A percentile compares a stretch with the other conserved stretches of the same genome.
These are phyloP conservation scores for Monilinia laxa DNA, from an alignment of 2,329 filamentous ascomycete genomes.

Conservation along the genomic window DNA sequence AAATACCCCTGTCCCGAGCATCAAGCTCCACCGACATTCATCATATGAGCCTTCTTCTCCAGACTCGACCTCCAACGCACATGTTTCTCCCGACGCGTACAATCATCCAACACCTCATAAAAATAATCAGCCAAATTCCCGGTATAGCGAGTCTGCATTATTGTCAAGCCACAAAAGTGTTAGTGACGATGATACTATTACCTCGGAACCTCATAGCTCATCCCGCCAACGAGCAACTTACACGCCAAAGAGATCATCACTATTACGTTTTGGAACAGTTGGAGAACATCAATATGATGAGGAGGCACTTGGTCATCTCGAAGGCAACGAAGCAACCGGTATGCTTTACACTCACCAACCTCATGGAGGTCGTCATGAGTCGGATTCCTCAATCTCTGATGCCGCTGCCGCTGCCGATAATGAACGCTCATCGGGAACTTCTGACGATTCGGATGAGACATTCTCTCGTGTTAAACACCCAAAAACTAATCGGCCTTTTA, in stretches of 20 bases:
- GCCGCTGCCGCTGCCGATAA: conserved; percentile 36
- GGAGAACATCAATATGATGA: conserved; percentile 33
- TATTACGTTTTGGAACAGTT: conserved; percentile 39
- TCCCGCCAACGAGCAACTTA: conserved; percentile 34
- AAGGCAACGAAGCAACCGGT: conserved; percentile 29
- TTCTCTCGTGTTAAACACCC: conserved; percentile 30
- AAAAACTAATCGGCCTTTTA: conserved; percentile 15
- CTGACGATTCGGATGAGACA: conserved; percentile 37
- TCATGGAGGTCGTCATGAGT: conserved; percentile 27
- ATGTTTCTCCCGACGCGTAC: conserved; percentile 11
- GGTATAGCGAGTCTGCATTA: conserved; percentile 15
- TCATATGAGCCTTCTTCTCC: conserved; percentile 18
- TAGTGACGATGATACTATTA: conserved; percentile 19
- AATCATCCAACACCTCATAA: conserved; percentile 7
- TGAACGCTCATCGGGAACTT: conserved; percentile 37
- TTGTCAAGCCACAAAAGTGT: conserved; percentile 17
- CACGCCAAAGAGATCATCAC: conserved; percentile 40
- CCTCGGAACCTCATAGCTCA: conserved; percentile 6
- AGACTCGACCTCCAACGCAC: conserved; percentile 17
- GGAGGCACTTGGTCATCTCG: conserved; percentile 35
- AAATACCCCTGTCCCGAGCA: conserved; percentile 34
- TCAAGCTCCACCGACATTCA: conserved; percentile 27
- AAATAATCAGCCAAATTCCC: conserved; percentile 4
- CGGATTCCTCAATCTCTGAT: conserved; percentile 30
- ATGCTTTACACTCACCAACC: conserved; percentile 31